Evolutionary conservation across 169 alveolate species (phyloP).

Genomic region (Eimeria tenella): DNA sequence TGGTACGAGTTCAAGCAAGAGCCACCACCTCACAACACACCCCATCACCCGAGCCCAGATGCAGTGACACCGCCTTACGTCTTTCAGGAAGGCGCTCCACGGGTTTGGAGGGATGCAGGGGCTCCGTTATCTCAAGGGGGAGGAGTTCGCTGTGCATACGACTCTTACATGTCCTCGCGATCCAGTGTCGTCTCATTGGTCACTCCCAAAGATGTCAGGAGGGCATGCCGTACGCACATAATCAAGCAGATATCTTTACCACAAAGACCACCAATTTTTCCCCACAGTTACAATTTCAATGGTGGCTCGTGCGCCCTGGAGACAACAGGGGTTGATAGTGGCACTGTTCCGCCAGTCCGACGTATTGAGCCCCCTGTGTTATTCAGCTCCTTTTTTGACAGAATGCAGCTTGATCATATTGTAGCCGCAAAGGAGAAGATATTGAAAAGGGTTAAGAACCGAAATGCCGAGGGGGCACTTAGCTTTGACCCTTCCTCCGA

Average conservation of each 20-base stretch:
- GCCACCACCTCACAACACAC: constrained; percentile 38
- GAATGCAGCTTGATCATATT: constrained; percentile 57
- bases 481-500: constrained; percentile 26
- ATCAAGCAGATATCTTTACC: constrained; percentile 48
- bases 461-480: constrained; percentile 17
- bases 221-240: constrained; percentile 65
- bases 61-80: constrained; percentile 17
- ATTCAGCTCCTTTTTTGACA: constrained; percentile 65
- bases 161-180: constrained; percentile 22
- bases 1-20: constrained; percentile 61
- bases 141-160: constrained; percentile 20
- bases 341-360: constrained; percentile 24
- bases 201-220: constrained; percentile 45
- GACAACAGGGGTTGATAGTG: constrained; percentile 7
- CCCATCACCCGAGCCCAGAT: constrained; percentile 25
- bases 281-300: constrained; percentile 27
- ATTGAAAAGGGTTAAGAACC: constrained; percentile 26
- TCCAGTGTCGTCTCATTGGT: constrained; percentile 30
- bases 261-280: constrained; percentile 27
- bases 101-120: constrained; percentile 25
- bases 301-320: neutral
- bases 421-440: constrained; percentile 66
- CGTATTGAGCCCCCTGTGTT: constrained; percentile 61
- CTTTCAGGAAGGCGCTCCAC: constrained; percentile 36
- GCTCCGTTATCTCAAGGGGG: neutral